phyloP scores from a whole-genome alignment of 352 stramenopile species.

The Globisporangium nunn region DNA sequence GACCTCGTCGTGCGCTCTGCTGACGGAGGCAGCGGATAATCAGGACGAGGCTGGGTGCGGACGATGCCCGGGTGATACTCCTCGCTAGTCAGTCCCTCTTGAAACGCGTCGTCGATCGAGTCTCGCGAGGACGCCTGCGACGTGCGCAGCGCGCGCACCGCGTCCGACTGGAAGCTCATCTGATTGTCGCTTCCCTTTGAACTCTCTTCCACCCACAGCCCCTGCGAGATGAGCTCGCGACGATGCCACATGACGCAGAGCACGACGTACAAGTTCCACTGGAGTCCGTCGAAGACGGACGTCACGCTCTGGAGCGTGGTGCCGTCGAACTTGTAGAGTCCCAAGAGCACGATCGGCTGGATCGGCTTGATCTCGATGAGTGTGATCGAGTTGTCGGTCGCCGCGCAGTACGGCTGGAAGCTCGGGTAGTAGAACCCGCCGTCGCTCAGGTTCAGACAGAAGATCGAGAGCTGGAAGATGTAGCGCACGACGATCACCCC shows the following conservation, averaged over 20 bases:
- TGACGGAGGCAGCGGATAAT: not conserved
- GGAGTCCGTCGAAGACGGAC: conserved; percentile 56
- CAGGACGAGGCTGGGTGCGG: not conserved
- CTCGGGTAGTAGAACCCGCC: conserved; percentile 66
- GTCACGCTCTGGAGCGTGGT: conserved; percentile 40
- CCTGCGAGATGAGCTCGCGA: conserved; percentile 67
- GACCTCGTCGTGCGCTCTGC: not conserved
- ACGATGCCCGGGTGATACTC: conserved; percentile 5
- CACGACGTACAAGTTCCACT: conserved; percentile 84
- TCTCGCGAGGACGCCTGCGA: conserved; percentile 64
- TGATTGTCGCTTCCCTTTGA: conserved; percentile 16
- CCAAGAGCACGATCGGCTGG: conserved; percentile 72
- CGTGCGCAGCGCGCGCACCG: conserved; percentile 25
- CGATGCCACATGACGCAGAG: conserved; percentile 75
- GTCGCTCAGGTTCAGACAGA: conserved; percentile 60
- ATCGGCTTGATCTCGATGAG: conserved; percentile 52
- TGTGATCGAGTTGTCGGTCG: conserved; percentile 17
- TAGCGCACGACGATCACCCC: conserved; percentile 59
- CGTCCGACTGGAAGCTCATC: conserved; percentile 38
- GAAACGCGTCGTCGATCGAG: conserved; percentile 72
- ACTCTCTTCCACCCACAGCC: conserved; percentile 54
- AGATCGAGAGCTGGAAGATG: conserved; percentile 76
- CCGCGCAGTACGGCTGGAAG: conserved; percentile 61
- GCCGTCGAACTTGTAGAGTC: conserved; percentile 84
- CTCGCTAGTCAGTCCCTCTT: conserved; percentile 11